Evolutionary conservation across 148 eudicot genomes (phyloP), one percentile per base, ranked within the genome.

Genomic region (Pharnaceum exiguum): DNA sequence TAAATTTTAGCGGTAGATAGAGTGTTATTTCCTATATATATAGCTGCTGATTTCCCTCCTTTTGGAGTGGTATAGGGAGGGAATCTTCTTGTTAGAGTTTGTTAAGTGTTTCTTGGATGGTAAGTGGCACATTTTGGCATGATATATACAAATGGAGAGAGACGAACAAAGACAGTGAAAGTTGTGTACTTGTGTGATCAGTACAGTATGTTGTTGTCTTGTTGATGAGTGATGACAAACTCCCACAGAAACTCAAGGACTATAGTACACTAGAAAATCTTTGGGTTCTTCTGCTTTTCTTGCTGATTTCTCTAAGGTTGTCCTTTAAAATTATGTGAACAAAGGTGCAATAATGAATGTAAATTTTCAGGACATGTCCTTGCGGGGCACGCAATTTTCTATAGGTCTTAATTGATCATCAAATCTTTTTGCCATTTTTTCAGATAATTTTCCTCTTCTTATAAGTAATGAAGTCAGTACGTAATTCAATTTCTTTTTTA

Each of bases 31-130:
- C 42, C 10, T 58, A 35, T 46, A 37, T 46, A 47, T 10, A 23
- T 32, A 63, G 44, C 32, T 38, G 49, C n/a, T 48, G 0, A n/a
- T 10, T 45, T 63, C 44, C 59, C 69, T 64, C 54, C 46, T 18
- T 30, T 51, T 39, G 11, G 28, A 2, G 48, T 18, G 39, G 51
- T n/a, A 31, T 51, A 39, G 46, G 37, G 56, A 26, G 51, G 71
- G 71, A 67, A 67, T 67, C 71, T 67, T 59, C 39, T 59, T 67
- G 71, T 70, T 62, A 69, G 57, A 62, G 57, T 50, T 61, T 37
- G 73, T 69, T 69, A 62, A 51, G 67, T 38, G 10, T 39, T 29
- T 28, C 6, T 18, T 29, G 59, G 46, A 18, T 37, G 63, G 67
- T 55, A 42, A 56, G 55, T 38, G 51, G 66, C 38, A 30, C 57